Percentiles rank a stretch among this genome's conserved stretches.
These are phyloP conservation scores for Acanthamoeba lenticulata DNA, from an alignment of 208 protist species.

Conservation along the genomic window DNA sequence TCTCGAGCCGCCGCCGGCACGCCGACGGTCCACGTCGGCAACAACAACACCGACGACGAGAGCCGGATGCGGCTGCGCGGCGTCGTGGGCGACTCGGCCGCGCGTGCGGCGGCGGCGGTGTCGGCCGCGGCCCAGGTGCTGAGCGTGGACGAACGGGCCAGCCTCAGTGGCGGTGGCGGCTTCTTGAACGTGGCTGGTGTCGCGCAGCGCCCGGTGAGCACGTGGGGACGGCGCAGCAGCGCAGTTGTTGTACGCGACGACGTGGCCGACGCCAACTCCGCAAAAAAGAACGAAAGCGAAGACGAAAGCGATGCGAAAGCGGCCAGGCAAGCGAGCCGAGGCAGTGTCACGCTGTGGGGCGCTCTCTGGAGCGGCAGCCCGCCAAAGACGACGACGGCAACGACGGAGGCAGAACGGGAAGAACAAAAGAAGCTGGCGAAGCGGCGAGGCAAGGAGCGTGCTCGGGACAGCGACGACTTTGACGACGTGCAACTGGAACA, in stretches of 20 bases:
- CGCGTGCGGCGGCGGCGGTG: not conserved
- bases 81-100: not conserved
- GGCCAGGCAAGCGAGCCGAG: no score
- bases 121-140: not conserved
- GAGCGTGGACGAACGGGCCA: not conserved
- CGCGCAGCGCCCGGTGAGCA: not conserved
- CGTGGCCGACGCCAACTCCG: not conserved
- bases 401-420: not conserved
- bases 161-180: not conserved
- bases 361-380: not conserved
- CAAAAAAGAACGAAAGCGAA: not conserved
- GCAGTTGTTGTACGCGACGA: not conserved
- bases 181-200: no score
- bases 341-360: conserved; percentile 16
- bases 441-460: conserved; percentile 15
- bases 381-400: not conserved
- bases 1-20: not conserved
- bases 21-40: not conserved
- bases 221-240: not conserved
- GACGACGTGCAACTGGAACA: not conserved
- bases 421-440: not conserved
- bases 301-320: not conserved
- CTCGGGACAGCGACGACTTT: not conserved
- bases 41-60: not conserved
- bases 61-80: not conserved